These are phyloP conservation scores for Tricladium varicosporioides DNA, from an alignment of 2,329 filamentous ascomycete genomes.

Conservation along the genomic window DNA sequence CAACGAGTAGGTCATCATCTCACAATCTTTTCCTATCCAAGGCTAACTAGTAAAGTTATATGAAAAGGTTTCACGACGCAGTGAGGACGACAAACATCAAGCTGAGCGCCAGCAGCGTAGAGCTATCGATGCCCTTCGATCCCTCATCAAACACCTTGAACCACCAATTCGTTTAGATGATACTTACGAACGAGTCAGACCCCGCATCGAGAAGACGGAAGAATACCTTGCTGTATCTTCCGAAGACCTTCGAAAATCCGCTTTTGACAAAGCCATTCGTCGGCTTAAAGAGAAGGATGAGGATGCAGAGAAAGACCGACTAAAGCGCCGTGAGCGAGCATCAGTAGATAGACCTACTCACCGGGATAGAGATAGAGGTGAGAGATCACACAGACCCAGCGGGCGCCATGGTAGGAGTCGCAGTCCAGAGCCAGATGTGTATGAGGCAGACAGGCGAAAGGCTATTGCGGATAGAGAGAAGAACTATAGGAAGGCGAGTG, in stretches of 20 bases:
- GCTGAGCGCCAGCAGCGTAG: constrained; percentile 83
- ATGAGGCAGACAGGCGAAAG: constrained; percentile 92
- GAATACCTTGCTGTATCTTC: constrained; percentile 82
- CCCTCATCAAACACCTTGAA: constrained; percentile 84
- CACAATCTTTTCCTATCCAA: background rate
- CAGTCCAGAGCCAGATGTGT: constrained; percentile 88
- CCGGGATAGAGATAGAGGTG: constrained; percentile 56
- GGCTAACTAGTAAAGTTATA: constrained; percentile 51
- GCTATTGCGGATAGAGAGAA: constrained; percentile 92
- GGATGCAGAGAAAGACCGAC: constrained; percentile 67
- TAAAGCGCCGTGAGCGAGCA: constrained; percentile 56
- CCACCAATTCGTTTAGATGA: constrained; percentile 76
- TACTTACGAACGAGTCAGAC: constrained; percentile 83
- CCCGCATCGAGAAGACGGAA: constrained; percentile 74
- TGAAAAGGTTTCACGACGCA: constrained; percentile 79
- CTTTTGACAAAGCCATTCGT: constrained; percentile 89
- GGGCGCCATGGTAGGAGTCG: constrained; percentile 66
- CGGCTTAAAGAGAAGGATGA: constrained; percentile 91
- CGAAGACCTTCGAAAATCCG: constrained; percentile 77
- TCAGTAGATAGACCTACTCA: constrained; percentile 42
- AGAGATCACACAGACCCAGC: constrained; percentile 60
- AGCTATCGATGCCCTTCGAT: constrained; percentile 79
- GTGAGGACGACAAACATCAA: constrained; percentile 79
- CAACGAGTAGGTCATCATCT: constrained; percentile 58
- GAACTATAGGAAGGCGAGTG: constrained; percentile 79